A percentile compares a stretch with the other conserved stretches of the same genome.
phyloP scores from a whole-genome alignment of 345 rosid species.

The Psidium friedrichsthalianum region DNA sequence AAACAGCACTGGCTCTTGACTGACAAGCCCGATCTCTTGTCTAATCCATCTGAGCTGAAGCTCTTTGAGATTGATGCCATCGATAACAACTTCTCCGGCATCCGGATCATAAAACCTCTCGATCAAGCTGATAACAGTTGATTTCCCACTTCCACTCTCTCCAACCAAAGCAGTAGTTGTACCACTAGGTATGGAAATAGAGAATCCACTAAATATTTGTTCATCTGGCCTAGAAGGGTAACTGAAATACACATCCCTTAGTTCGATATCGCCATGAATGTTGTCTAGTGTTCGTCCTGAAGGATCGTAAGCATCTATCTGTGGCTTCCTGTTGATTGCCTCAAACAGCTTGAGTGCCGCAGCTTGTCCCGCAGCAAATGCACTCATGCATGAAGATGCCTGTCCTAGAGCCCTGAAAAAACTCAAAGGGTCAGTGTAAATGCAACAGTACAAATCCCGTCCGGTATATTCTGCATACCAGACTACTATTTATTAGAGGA shows the following conservation, averaged over 20 bases:
- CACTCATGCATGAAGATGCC: conserved; percentile 25
- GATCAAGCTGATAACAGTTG: conserved; percentile 28
- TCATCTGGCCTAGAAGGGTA: conserved; percentile 35
- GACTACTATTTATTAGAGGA: neutral
- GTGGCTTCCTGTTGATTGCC: conserved; percentile 23
- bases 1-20: conserved; percentile 41
- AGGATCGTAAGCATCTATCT: conserved; percentile 21
- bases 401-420: conserved; percentile 40
- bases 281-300: conserved; percentile 17
- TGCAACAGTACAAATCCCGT: neutral
- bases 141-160: conserved; percentile 42
- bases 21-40: conserved; percentile 33
- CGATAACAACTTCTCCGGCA: conserved; percentile 28
- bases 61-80: conserved; percentile 22
- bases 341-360: conserved; percentile 38
- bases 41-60: conserved; percentile 36
- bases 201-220: conserved; percentile 25
- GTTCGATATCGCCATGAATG: conserved; percentile 18
- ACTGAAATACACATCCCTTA: conserved; percentile 25
- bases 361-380: conserved; percentile 35
- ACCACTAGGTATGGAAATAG: conserved; percentile 25
- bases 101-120: conserved; percentile 37
- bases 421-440: neutral
- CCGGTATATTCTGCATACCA: neutral
- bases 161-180: conserved; percentile 36